phyloP scores from a whole-genome alignment of 805 yeast genomes.

The Candida insectorum region DNA sequence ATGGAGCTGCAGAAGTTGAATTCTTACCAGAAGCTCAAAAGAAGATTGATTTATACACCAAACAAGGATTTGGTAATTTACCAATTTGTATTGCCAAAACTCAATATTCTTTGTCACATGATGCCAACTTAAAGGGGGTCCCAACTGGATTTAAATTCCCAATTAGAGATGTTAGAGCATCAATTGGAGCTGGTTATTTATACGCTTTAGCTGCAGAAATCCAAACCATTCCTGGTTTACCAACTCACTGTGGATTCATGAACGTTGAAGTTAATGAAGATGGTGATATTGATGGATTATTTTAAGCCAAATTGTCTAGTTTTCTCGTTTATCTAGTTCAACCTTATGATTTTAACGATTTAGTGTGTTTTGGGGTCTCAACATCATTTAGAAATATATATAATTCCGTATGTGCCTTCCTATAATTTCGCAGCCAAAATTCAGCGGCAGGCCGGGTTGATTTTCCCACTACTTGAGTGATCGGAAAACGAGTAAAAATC shows the following conservation, averaged over 20 bases:
- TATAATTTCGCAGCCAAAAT: too few species aligned
- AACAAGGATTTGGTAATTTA: conserved; percentile 72
- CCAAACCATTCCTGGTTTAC: conserved; percentile 82
- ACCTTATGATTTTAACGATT: conserved; percentile 6
- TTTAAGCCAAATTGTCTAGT: conserved; percentile 4
- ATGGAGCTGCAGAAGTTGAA: conserved; percentile 73
- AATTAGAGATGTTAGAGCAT: conserved; percentile 73
- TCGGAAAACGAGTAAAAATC: too few species aligned
- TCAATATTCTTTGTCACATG: conserved; percentile 81
- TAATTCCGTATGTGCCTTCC: too few species aligned
- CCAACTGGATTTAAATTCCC: conserved; percentile 80
- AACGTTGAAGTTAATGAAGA: conserved; percentile 77
- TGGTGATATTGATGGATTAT: conserved; percentile 77
- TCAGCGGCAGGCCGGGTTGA: too few species aligned
- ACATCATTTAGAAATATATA: too few species aligned
- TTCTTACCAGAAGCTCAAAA: conserved; percentile 65
- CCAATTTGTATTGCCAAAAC: conserved; percentile 87
- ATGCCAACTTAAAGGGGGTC: conserved; percentile 77
- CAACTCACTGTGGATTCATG: conserved; percentile 85
- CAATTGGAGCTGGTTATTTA: conserved; percentile 81
- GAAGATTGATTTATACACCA: conserved; percentile 64
- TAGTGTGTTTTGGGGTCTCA: neutral
- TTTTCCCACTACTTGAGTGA: too few species aligned
- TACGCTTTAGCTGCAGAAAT: conserved; percentile 85
- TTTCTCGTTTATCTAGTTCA: conserved; percentile 6